Percentiles rank a stretch among this genome's conserved stretches.
These are phyloP conservation scores for Hypoxylon sp. DNA, from an alignment of 2,329 filamentous ascomycete species.

Conservation along the genomic window DNA sequence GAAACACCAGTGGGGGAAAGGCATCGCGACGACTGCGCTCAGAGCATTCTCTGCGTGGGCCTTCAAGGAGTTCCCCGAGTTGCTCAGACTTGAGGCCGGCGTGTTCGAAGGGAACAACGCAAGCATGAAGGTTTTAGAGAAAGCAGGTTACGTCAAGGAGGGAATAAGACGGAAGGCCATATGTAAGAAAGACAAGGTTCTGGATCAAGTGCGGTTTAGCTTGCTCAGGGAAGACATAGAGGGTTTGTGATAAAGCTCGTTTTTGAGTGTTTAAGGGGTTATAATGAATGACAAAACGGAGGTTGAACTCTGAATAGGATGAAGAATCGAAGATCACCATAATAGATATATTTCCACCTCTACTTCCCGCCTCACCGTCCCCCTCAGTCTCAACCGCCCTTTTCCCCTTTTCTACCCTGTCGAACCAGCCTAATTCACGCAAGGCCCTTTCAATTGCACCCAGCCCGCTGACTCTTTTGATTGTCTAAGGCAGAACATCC, in stretches of 20 bases:
- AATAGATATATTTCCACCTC: slow-evolving; percentile 3
- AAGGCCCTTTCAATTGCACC: not conserved
- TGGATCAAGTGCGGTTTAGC: slow-evolving; percentile 58
- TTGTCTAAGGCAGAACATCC: slow-evolving; percentile 49
- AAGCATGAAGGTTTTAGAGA: slow-evolving; percentile 61
- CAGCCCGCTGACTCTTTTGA: not conserved
- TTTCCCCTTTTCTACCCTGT: not conserved
- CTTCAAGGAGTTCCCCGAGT: slow-evolving; percentile 59
- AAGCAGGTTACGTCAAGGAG: slow-evolving; percentile 61
- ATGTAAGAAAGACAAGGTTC: slow-evolving; percentile 59
- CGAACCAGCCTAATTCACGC: not conserved
- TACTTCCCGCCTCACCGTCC: not conserved
- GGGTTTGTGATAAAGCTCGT: slow-evolving; percentile 5
- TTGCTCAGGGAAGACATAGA: slow-evolving; percentile 57
- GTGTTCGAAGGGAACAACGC: slow-evolving; percentile 58
- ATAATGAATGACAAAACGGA: not conserved
- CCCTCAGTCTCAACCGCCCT: not conserved
- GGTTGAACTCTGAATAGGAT: not conserved
- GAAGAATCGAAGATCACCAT: slow-evolving; percentile 15
- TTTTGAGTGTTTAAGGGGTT: not conserved
- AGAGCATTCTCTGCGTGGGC: slow-evolving; percentile 60
- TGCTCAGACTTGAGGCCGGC: slow-evolving; percentile 60
- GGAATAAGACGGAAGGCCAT: slow-evolving; percentile 59
- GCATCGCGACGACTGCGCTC: slow-evolving; percentile 61
- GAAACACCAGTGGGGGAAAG: slow-evolving; percentile 61